These are phyloP conservation scores for Amphicarpaea edgeworthii DNA, from an alignment of 306 rosid genomes.

Conservation along the genomic window DNA sequence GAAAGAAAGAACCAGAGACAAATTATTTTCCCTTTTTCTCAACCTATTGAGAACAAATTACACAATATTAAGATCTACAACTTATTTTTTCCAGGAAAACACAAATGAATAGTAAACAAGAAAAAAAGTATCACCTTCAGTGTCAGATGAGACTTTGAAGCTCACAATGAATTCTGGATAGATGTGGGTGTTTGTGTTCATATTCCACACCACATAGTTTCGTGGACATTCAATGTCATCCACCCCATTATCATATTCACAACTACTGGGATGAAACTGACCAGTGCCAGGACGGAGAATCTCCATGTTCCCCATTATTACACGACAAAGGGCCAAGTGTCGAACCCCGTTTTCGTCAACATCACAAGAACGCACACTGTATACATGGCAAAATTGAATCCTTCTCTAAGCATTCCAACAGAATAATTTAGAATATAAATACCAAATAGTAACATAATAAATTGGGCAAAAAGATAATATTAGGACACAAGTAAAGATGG, in stretches of 20 bases:
- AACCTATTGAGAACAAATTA: conserved; percentile 17
- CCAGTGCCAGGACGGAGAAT: conserved; percentile 63
- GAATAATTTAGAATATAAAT: conserved; percentile 31
- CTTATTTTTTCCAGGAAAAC: conserved; percentile 12
- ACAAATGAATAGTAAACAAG: conserved; percentile 20
- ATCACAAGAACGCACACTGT: conserved; percentile 80
- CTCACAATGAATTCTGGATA: conserved; percentile 83
- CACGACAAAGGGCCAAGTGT: conserved; percentile 78
- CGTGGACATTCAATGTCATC: conserved; percentile 77
- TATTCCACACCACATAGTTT: conserved; percentile 71
- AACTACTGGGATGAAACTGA: conserved; percentile 78
- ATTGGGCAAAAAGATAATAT: background rate
- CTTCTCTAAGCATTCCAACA: conserved; percentile 40
- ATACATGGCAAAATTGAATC: conserved; percentile 53
- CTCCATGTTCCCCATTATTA: conserved; percentile 87
- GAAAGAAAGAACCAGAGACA: conserved; percentile 31
- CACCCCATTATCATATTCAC: conserved; percentile 85
- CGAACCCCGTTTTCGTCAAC: conserved; percentile 82
- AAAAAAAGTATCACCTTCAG: conserved; percentile 67
- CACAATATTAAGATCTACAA: conserved; percentile 22
- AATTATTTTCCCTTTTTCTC: conserved; percentile 25
- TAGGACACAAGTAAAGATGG: background rate
- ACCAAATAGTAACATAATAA: conserved; percentile 25
- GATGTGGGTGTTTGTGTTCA: conserved; percentile 83
- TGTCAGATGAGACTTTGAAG: conserved; percentile 68